Evolutionary conservation across 306 rosid genomes (phyloP), one percentile per base, ranked within the genome.

Genomic region (Quercus wislizeni): DNA sequence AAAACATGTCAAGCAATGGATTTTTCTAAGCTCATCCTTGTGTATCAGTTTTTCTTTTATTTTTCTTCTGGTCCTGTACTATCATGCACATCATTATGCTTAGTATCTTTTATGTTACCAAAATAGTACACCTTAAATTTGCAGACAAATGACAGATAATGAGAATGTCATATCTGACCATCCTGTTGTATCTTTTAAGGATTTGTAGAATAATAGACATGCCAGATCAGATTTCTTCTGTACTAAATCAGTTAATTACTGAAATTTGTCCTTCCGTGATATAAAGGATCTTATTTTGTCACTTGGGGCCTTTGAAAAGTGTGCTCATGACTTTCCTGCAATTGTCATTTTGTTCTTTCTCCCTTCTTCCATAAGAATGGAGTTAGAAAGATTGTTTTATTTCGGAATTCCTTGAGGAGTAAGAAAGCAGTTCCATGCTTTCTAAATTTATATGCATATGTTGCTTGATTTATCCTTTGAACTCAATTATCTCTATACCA

Each of bases 1-100:
- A 41, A 41, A 41, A 74, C 58, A 83, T 55, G n/a, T 79, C 74
- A 81, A 83, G 82, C 74, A 88, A 78, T 74, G 56, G 79, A 83
- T 71, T 43, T 84, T 68, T 85, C 68, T 71, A 77, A 77, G 67
- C 61, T 84, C 57, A 61, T 71, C 30, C 35, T 74, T 76, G 78
- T 78, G 75, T 67, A 69, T 73, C 71, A 76, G 67, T 80, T 80
- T 69, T 77, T 76, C 56, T 83, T 82, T 76, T 84, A 61, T 65
- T 63, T 68, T 82, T 74, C 55, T 64, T 19, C 54, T 64, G 57
- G 76, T 54, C 52, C 67, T 87, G 70, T 54, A 35, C 71, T 81
- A 61, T 23, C 70, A 75, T 80, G 75, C 38, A 78, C 49, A 63
- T 46, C 31, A 69, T 73, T 33, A 58, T 58, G 77, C 59, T 71